These are phyloP conservation scores for Glycine latifolia DNA, from an alignment of 306 rosid species.

Conservation along the genomic window DNA sequence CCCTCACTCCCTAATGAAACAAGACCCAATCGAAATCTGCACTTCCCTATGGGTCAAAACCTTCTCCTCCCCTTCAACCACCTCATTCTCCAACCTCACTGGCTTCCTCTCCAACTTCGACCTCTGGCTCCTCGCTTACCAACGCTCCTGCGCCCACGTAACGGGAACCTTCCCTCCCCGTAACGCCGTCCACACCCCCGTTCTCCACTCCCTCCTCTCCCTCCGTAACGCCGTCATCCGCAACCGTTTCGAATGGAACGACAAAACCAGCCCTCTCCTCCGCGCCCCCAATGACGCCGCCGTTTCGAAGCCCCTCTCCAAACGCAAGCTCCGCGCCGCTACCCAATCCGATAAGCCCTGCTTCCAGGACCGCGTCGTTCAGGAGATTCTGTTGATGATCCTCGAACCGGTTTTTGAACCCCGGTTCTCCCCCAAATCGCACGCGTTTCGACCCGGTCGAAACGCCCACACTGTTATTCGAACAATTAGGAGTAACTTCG, in stretches of 20 bases:
- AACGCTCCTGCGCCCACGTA: slow-evolving; percentile 78
- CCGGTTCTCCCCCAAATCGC: slow-evolving; percentile 80
- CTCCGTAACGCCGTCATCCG: slow-evolving; percentile 78
- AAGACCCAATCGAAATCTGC: slow-evolving; percentile 83
- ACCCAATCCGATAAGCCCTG: slow-evolving; percentile 71
- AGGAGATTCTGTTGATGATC: slow-evolving; percentile 79
- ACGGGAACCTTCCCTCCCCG: slow-evolving; percentile 96
- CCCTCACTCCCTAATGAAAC: slow-evolving; percentile 77
- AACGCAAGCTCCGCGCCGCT: slow-evolving; percentile 67
- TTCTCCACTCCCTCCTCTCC: slow-evolving; percentile 70
- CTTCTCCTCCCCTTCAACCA: slow-evolving; percentile 66
- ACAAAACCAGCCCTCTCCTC: slow-evolving; percentile 47
- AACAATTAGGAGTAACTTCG: slow-evolving; percentile 87
- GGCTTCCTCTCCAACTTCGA: slow-evolving; percentile 92
- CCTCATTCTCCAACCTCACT: slow-evolving; percentile 74
- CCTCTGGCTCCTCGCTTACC: slow-evolving; percentile 90
- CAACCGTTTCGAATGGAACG: slow-evolving; percentile 71
- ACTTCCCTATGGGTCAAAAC: slow-evolving; percentile 80
- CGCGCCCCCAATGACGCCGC: slow-evolving; percentile 66
- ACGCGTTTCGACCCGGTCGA: slow-evolving; percentile 84
- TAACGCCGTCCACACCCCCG: slow-evolving; percentile 70
- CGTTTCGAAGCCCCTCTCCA: slow-evolving; percentile 53
- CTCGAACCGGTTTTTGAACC: slow-evolving; percentile 88
- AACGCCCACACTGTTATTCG: slow-evolving; percentile 85
- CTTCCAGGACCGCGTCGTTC: slow-evolving; percentile 83